Evolutionary conservation across 23 red algal species (phyloP), one percentile per base, ranked within the genome.

Genomic region (Chondrus crispus): DNA sequence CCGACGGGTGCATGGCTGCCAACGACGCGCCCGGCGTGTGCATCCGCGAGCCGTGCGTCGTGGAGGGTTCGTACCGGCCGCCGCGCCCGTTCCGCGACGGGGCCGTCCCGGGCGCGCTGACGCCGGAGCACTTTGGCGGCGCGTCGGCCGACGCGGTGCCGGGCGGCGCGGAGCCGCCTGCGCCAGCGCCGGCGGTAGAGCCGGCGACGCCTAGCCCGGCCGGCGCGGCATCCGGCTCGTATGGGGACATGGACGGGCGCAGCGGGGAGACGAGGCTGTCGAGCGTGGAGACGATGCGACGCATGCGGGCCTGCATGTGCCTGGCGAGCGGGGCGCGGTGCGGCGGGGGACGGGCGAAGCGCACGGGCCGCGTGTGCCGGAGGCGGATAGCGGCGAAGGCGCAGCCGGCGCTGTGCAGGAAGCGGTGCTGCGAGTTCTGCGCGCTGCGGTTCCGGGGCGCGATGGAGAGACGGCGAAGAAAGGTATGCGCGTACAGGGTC

Each of bases 11-110:
- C 55, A 52, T 79, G 14, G 53, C 69, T 48, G 86, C 69, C 11
- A 81, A 79, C 32, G 70, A 90, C 48, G 57, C 72, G 11, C 86
- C 86, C 10, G 86, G 86, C 20, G 72, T 90, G 4, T 90, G 86
- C 47, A 45, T 36, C 14, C 10, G 37, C 45, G 86, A 90, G 19
- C 86, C 86, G 22, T 90, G 86, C 72, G 45, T 62, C 18, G 35
- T 16, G 22, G 39, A 42, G 32, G 86, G 62, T 8, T 38, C 24
- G 40, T 87, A 71, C 50, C 84, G 74, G 47, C 71, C 71, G 64
- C 84, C 84, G 28, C 58, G 62, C 3, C 45, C 42, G 20, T 87
- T 87, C 66, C 48, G 43, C 26, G 62, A 48, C 24, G 64, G 57
- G 39, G 64, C 62, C 33, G 46, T 42, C 29, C 84, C 84, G 4